phyloP scores from a whole-genome alignment of 108 stramenopile genomes.

The Mediolabrus comicus region DNA sequence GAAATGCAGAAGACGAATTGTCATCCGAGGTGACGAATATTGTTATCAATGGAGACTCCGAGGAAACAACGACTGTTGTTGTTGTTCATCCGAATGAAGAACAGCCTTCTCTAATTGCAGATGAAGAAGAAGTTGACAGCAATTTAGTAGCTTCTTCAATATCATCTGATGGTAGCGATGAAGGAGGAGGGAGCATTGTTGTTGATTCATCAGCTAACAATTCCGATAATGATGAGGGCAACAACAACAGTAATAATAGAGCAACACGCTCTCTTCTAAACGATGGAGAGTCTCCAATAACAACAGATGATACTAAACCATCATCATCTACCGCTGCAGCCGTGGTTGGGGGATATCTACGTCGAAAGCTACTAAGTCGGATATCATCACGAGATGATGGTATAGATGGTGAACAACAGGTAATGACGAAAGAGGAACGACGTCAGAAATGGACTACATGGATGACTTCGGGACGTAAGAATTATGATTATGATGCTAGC shows the following conservation, averaged over 20 bases:
- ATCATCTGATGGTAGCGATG: not conserved
- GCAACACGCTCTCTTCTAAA: not conserved
- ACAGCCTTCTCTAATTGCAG: not conserved
- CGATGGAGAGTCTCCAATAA: not conserved
- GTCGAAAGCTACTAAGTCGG: not conserved
- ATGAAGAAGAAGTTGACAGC: too few species aligned
- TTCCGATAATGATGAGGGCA: not conserved
- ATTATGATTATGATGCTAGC: not conserved
- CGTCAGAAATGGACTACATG: slow-evolving; percentile 31
- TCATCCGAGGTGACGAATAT: not conserved
- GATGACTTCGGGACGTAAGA: slow-evolving; percentile 41
- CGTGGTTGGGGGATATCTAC: not conserved
- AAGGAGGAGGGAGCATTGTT: too few species aligned
- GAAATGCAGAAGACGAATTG: not conserved
- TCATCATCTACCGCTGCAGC: not conserved
- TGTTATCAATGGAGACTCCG: not conserved
- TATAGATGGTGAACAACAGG: not conserved
- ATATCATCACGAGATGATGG: too few species aligned
- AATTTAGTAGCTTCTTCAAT: too few species aligned
- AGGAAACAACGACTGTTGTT: too few species aligned
- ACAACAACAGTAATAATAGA: too few species aligned
- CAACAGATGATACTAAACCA: not conserved
- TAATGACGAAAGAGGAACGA: slow-evolving; percentile 1
- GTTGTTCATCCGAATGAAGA: not conserved
- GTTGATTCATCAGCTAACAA: not conserved